Evolutionary conservation across 768 basidiomycete genomes (phyloP).

Genomic region (Leucogyrophana mollusca): DNA sequence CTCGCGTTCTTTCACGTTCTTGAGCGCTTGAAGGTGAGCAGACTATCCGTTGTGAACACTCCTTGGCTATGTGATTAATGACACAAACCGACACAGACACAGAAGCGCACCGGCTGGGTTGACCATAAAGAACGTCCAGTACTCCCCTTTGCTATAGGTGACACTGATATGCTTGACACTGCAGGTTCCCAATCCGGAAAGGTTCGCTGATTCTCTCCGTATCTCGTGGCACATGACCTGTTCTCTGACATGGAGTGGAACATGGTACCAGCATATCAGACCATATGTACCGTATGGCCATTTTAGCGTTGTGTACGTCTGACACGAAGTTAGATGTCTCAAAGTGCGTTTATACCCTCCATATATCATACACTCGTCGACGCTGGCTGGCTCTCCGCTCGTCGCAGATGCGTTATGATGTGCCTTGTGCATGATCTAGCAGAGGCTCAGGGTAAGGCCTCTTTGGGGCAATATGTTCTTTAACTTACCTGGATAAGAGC

Average conservation of each 20-base stretch:
- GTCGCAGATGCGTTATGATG: slow-evolving; percentile 79
- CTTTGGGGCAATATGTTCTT: not conserved
- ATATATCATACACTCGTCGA: not conserved
- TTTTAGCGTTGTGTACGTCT: slow-evolving; percentile 87
- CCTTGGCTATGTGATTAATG: too few species aligned
- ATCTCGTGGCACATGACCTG: not conserved
- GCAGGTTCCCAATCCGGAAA: slow-evolving; percentile 83
- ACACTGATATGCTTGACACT: not conserved
- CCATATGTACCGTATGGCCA: slow-evolving; percentile 96
- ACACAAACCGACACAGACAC: slow-evolving; percentile 80
- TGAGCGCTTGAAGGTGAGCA: slow-evolving; percentile 78
- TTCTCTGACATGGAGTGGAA: slow-evolving; percentile 1
- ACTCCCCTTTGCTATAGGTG: not conserved
- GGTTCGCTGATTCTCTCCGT: slow-evolving; percentile 38
- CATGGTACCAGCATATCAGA: slow-evolving; percentile 96
- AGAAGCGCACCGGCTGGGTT: slow-evolving; percentile 96
- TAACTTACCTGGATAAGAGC: not conserved
- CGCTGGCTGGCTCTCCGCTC: too few species aligned
- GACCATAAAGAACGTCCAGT: slow-evolving; percentile 51
- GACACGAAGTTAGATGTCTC: slow-evolving; percentile 69
- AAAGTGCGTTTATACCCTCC: slow-evolving; percentile 49
- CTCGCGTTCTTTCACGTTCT: slow-evolving; percentile 91
- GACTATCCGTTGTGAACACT: not conserved
- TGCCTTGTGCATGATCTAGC: slow-evolving; percentile 92
- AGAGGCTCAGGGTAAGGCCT: slow-evolving; percentile 76